phyloP scores from a whole-genome alignment of 2,329 filamentous ascomycete species.

The Fusarium sp. region DNA sequence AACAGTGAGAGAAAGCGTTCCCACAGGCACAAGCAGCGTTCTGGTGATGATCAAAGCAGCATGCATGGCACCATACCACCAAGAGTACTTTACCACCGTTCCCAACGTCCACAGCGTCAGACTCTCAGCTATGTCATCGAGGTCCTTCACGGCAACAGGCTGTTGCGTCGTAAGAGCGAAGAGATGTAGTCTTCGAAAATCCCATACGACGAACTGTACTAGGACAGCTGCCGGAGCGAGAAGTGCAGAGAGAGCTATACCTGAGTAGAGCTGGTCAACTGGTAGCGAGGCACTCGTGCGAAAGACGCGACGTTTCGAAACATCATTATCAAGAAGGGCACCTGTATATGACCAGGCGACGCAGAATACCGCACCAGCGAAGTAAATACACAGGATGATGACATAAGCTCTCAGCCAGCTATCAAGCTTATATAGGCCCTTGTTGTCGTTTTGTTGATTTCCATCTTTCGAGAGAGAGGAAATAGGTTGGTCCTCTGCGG shows the following conservation, averaged over 20 bases:
- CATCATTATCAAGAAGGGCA: constrained; percentile 29
- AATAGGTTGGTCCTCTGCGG: not conserved
- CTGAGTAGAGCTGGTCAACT: constrained; percentile 40
- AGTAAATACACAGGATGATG: constrained; percentile 25
- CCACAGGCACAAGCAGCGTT: constrained; percentile 34
- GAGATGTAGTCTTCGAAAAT: constrained; percentile 38
- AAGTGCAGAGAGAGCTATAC: constrained; percentile 31
- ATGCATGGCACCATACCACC: constrained; percentile 44
- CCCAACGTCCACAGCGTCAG: constrained; percentile 29
- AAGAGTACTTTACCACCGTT: constrained; percentile 36
- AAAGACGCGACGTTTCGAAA: constrained; percentile 40
- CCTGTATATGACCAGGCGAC: constrained; percentile 39
- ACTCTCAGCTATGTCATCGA: constrained; percentile 38
- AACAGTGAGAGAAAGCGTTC: constrained; percentile 33
- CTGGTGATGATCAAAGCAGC: constrained; percentile 27
- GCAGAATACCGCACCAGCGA: constrained; percentile 10
- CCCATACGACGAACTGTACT: constrained; percentile 36
- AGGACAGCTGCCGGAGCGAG: constrained; percentile 27
- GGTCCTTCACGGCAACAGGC: constrained; percentile 26
- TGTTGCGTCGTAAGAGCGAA: constrained; percentile 33
- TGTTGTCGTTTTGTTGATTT: not conserved
- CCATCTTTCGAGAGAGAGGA: not conserved
- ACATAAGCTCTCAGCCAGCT: constrained; percentile 35
- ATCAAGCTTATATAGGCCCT: constrained; percentile 34
- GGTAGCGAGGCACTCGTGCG: constrained; percentile 15